phyloP scores from a whole-genome alignment of 208 protist genomes.

The Porcisia deanei region DNA sequence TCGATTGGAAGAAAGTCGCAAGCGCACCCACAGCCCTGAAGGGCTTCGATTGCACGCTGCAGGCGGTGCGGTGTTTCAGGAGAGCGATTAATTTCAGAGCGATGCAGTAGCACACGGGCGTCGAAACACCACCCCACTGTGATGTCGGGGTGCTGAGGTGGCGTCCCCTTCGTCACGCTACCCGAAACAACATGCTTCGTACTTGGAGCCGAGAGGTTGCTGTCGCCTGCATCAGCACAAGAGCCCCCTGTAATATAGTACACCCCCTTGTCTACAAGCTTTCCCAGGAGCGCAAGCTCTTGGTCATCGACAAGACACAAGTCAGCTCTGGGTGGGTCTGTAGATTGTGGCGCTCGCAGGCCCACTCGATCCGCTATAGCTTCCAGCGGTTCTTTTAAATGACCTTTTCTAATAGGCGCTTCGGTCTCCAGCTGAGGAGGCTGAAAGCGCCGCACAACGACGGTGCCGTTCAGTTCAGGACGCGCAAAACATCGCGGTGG shows the following conservation, averaged over 20 bases:
- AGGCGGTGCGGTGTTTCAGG: constrained; percentile 77
- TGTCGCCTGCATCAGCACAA: not conserved
- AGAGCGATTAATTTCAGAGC: constrained; percentile 46
- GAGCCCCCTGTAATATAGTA: constrained; percentile 64
- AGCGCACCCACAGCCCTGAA: constrained; percentile 42
- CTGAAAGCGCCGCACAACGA: constrained; percentile 54
- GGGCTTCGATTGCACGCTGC: constrained; percentile 53
- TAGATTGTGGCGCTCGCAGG: constrained; percentile 18
- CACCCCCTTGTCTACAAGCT: constrained; percentile 42
- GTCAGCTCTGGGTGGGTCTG: not conserved
- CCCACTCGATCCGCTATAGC: constrained; percentile 47
- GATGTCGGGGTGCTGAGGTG: constrained; percentile 38
- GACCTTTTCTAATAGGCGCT: constrained; percentile 50
- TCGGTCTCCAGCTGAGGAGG: constrained; percentile 49
- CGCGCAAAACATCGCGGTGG: constrained; percentile 28
- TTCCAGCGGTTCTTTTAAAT: constrained; percentile 50
- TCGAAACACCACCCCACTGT: constrained; percentile 74
- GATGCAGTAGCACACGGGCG: constrained; percentile 59
- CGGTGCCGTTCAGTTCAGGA: constrained; percentile 46
- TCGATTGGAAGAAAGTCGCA: constrained; percentile 59
- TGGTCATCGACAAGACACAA: constrained; percentile 57
- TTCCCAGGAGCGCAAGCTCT: constrained; percentile 57
- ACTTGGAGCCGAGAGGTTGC: not conserved
- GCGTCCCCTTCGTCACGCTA: not conserved
- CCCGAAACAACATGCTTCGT: not conserved